Evolutionary conservation across 257 asterid genomes (phyloP), one percentile per base, ranked within the genome.

Genomic region (Rehmannia glutinosa): DNA sequence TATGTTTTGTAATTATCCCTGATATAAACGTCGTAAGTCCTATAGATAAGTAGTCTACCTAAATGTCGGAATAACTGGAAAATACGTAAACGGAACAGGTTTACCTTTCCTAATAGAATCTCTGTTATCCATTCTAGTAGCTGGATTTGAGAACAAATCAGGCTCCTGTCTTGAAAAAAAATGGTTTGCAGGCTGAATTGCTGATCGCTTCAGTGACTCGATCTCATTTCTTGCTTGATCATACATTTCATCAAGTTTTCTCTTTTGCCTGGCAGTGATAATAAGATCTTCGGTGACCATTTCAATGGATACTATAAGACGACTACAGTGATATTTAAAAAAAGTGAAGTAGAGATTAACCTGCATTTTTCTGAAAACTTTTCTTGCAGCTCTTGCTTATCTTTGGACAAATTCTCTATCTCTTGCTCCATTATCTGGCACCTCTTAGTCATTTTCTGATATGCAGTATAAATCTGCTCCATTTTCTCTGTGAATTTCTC

Each of bases 241-340:
- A 53, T 93, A 93, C 95, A 93, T 90, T 64, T 93, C 99, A 65
- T 93, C 99, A n/a, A 93, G 96, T 76, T 93, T 93, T 74, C 98
- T 85, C 74, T 93, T 93, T 77, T 93, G 99, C 86, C 97, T 93
- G 94, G 53, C 27, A 73, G 73, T 23, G 27, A 53, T 10, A 47
- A 71, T 72, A 71, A 77, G 69, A 57, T 66, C 43, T 66, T 58
- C 32, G 42, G 52, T 56, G 53, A 68, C 69, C 55, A 54, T 23
- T 9, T 39, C 11, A 24, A 27, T 49, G 30, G 17, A 32, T 46
- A 54, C 4, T 8, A 10, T 30, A 64, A 43, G 72, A 52, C 58
- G n/a, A 42, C 36, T 11, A n/a, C 6, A 24, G 38, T 32, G 67
- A 36, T 61, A 47, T 12, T 57, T 8, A 39, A 16, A 42, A 28